Evolutionary conservation across 2,329 filamentous ascomycete species (phyloP), one percentile per base, ranked within the genome.

Genomic region (Keithomyces neogunnii): DNA sequence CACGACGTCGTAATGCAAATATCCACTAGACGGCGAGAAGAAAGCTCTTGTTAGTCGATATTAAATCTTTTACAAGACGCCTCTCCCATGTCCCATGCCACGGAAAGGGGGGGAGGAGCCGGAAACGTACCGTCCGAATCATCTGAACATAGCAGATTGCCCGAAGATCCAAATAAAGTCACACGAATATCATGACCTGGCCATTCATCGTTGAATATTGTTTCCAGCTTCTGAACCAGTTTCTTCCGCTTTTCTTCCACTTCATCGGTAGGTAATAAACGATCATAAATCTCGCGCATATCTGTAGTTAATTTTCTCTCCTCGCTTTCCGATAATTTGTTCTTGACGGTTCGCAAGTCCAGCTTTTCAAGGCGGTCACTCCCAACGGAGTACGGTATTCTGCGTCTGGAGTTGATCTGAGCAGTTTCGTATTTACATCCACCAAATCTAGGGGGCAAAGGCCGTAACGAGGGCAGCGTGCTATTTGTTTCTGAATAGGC

Each of bases 151-250:
- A 99, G 74, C 66, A 93, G 73, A 68, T 99, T 99, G 46, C 93
- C 93, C 4, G 93, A 97, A 4, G 93, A 97, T n/a, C 93, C 93
- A 77, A 99, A 99, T 13, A 97, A 82, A 66, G 93, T 86, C 36
- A 96, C 93, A 58, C 81, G 84, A 63, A 96, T 96, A 55, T 95
- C 80, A 62, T 89, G 86, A 1, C 88, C 89, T 1, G 93, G 93
- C 89, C 92, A 99, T 64, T 95, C 84, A 6, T 88, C 80, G 62
- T 95, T 93, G 65, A 99, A 83, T 40, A 97, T 81, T 58, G 80
- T 85, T 69, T 96, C 88, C 62, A 99, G 72, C 71, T 97, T 99
- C 58, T 77, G 74, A n/a, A 96, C 83, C 60, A 99, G 81, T 61
- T 80, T 82, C 57, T 78, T 75, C 54, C 92, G 79, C 57, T 89